A percentile compares a stretch with the other conserved stretches of the same genome.
Conservation (phyloP, 2,329 filamentous ascomycete species). For the Pseudogymnoascus sp. region DNA sequence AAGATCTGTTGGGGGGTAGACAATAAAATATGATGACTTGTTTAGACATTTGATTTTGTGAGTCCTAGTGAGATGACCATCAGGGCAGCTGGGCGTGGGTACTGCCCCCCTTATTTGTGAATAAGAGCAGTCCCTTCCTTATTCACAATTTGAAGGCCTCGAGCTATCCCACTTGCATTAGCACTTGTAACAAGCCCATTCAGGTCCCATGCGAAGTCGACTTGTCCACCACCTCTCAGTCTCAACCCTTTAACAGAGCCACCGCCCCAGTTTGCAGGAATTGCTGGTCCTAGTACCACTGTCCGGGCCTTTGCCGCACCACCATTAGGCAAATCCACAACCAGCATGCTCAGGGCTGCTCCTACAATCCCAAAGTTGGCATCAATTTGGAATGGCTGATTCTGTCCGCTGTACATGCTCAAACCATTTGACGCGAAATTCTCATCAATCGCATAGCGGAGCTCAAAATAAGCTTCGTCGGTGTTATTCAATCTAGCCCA, state of each 20-base stretch:
- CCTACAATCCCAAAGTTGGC: conserved; percentile 48
- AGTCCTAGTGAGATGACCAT: not conserved
- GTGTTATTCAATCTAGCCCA: conserved; percentile 49
- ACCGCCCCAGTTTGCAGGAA: conserved; percentile 36
- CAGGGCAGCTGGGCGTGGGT: too few species aligned
- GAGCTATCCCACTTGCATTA: not conserved
- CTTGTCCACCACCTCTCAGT: conserved; percentile 35
- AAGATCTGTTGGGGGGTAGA: not conserved
- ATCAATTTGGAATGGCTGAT: conserved; percentile 49
- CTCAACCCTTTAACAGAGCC: conserved; percentile 38
- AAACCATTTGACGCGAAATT: conserved; percentile 45
- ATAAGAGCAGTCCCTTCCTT: conserved; percentile 8
- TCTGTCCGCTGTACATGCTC: conserved; percentile 40
- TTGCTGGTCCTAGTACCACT: conserved; percentile 40
- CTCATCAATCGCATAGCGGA: conserved; percentile 39
- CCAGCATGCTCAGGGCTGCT: conserved; percentile 42
- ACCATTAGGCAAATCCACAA: conserved; percentile 39
- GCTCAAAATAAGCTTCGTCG: conserved; percentile 38
- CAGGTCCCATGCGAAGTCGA: conserved; percentile 38
- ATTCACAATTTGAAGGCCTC: conserved; percentile 8
- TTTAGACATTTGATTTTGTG: not conserved
- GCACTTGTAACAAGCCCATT: conserved; percentile 28
- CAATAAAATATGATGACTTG: not conserved
- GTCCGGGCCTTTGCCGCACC: conserved; percentile 17
- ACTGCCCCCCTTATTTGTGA: too few species aligned